Percentiles rank a stretch among this genome's conserved stretches.
Conservation (phyloP, 805 yeast species). For the Zygosaccharomyces kombuchaensis region DNA sequence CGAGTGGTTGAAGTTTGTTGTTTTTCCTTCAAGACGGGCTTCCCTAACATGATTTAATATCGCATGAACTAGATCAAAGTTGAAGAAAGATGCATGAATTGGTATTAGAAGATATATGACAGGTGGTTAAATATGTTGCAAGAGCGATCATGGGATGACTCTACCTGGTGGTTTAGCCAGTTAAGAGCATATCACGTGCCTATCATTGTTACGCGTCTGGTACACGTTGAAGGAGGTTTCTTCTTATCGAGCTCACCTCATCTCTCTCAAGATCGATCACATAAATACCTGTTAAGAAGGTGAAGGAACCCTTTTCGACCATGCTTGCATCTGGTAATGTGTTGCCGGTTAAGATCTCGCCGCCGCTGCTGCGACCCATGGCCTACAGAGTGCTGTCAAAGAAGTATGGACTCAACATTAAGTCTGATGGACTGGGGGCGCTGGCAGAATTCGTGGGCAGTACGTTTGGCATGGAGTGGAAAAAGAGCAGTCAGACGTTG, state of each 20-base stretch:
- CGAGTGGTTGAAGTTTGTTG: neutral
- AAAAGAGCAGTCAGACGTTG: constrained; percentile 33
- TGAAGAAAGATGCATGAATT: neutral
- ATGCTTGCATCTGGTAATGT: constrained; percentile 33
- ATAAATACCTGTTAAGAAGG: neutral
- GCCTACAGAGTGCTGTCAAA: constrained; percentile 88
- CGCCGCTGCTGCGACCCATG: constrained; percentile 81
- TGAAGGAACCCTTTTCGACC: neutral
- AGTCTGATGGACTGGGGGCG: constrained; percentile 72
- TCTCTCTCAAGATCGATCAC: neutral
- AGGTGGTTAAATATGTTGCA: neutral
- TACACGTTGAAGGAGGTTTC: neutral
- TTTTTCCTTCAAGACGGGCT: neutral
- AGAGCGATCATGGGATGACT: neutral
- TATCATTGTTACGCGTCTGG: neutral
- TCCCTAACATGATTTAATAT: neutral
- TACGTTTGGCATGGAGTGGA: constrained; percentile 84
- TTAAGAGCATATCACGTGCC: neutral
- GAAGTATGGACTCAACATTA: constrained; percentile 86
- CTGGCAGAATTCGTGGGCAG: constrained; percentile 74
- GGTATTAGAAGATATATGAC: neutral
- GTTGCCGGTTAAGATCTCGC: constrained; percentile 72
- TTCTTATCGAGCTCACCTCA: neutral
- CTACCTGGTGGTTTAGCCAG: neutral
- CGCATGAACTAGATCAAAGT: neutral